Evolutionary conservation across 306 rosid genomes (phyloP).

Genomic region (Chamaecrista fasciculata): DNA sequence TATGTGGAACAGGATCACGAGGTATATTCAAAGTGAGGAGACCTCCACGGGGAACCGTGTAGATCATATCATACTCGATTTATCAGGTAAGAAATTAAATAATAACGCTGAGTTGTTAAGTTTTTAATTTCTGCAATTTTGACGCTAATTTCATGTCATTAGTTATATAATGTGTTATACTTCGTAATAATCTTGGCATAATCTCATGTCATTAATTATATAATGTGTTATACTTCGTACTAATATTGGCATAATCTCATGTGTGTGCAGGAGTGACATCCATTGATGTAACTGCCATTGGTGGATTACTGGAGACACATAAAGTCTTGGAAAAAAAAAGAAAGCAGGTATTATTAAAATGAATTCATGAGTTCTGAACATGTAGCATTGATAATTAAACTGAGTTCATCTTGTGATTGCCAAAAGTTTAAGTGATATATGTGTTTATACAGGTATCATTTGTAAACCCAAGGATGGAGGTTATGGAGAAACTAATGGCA

Average conservation of each 20-base stretch:
- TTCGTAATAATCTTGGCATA: too few relatives aligned
- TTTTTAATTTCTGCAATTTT: too few relatives aligned
- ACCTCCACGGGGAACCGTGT: slow-evolving; percentile 20
- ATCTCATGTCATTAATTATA: too few relatives aligned
- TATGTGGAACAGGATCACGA: slow-evolving; percentile 51
- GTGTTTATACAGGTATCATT: slow-evolving; percentile 52
- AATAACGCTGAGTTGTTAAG: too few relatives aligned
- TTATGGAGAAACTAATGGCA: slow-evolving; percentile 73
- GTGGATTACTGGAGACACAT: slow-evolving; percentile 50
- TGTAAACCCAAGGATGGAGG: slow-evolving; percentile 75
- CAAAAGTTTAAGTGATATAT: too few relatives aligned
- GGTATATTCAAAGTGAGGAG: slow-evolving; percentile 69
- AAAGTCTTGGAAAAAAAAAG: slow-evolving; percentile 43
- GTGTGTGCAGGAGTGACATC: slow-evolving; percentile 63
- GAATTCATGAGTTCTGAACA: too few relatives aligned
- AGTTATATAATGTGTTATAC: too few relatives aligned
- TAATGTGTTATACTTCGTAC: too few relatives aligned
- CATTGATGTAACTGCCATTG: slow-evolving; percentile 72
- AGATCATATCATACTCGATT: slow-evolving; percentile 58
- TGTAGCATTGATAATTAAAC: too few relatives aligned
- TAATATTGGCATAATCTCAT: neutral
- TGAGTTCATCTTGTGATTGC: too few relatives aligned
- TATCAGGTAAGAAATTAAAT: slow-evolving; percentile 55
- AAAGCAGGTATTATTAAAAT: slow-evolving; percentile 69
- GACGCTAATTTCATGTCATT: too few relatives aligned